Conservation (phyloP, 495 filamentous ascomycete genomes). For the Xylaria nigripes region DNA sequence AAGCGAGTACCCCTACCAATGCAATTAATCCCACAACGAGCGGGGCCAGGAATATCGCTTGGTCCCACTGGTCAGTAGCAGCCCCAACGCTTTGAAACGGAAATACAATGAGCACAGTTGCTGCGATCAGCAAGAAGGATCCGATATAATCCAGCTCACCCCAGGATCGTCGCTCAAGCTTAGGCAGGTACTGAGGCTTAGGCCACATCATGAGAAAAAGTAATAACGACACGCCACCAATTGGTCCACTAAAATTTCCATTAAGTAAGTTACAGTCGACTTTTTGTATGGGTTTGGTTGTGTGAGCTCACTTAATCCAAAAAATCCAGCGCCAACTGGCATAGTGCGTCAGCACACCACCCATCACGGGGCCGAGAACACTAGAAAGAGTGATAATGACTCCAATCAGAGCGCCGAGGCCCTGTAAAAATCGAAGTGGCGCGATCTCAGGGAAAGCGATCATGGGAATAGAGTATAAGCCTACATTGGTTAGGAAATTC, state of each 20-base stretch:
- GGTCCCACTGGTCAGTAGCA: slow-evolving; percentile 29
- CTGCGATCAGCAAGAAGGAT: slow-evolving; percentile 45
- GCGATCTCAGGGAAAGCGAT: slow-evolving; percentile 46
- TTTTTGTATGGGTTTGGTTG: background rate
- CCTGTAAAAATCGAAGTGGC: slow-evolving; percentile 28
- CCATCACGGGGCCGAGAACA: slow-evolving; percentile 39
- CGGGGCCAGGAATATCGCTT: slow-evolving; percentile 37
- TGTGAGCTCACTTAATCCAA: slow-evolving; percentile 39
- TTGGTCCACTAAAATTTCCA: slow-evolving; percentile 28
- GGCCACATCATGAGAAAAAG: slow-evolving; percentile 44
- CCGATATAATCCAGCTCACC: slow-evolving; percentile 48
- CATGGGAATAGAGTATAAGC: slow-evolving; percentile 43
- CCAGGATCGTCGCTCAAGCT: slow-evolving; percentile 29
- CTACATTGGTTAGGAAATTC: slow-evolving; percentile 12
- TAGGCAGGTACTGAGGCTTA: slow-evolving; percentile 25
- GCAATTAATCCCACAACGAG: slow-evolving; percentile 34
- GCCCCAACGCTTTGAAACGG: slow-evolving; percentile 49
- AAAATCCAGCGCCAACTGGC: slow-evolving; percentile 43
- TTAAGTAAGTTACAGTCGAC: background rate
- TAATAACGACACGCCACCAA: slow-evolving; percentile 41
- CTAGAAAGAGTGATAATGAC: slow-evolving; percentile 29
- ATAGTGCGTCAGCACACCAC: slow-evolving; percentile 31
- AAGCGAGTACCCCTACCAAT: slow-evolving; percentile 36
- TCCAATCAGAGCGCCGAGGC: slow-evolving; percentile 30
- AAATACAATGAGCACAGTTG: slow-evolving; percentile 50